Conservation (phyloP, 2,329 filamentous ascomycete species). For the Nemania diffusa region DNA sequence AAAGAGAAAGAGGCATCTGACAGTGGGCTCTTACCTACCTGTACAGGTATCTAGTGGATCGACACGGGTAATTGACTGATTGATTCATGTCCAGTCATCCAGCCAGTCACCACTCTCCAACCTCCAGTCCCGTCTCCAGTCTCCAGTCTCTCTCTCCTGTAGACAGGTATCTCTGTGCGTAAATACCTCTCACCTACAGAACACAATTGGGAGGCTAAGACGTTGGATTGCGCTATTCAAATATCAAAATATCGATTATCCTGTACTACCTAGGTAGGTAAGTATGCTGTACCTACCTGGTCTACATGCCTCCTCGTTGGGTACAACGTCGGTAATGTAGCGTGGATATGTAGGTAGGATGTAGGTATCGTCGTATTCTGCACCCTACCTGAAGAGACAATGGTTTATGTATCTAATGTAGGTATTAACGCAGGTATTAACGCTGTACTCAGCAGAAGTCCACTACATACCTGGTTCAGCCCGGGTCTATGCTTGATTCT, state of each 20-base stretch:
- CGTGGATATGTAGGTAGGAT: background rate
- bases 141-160: background rate
- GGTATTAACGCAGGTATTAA: background rate
- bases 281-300: background rate
- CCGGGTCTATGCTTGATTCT: conserved; percentile 5
- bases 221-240: too few species aligned
- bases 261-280: background rate
- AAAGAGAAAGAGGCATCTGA: conserved; percentile 15
- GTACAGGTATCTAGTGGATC: conserved; percentile 15
- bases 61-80: conserved; percentile 12
- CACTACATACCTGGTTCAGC: conserved; percentile 7
- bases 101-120: conserved; percentile 8
- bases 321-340: background rate
- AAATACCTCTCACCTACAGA: background rate
- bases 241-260: too few species aligned
- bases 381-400: too few species aligned
- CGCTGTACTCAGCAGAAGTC: conserved; percentile 9
- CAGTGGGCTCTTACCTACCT: conserved; percentile 18
- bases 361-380: background rate
- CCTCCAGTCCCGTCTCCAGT: background rate
- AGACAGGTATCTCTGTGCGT: background rate
- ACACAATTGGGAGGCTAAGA: too few species aligned
- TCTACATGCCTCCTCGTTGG: background rate
- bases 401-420: background rate
- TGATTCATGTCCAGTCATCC: conserved; percentile 13